Conservation (phyloP, 139 green algal genomes). For the Coccomyxa sp. region DNA sequence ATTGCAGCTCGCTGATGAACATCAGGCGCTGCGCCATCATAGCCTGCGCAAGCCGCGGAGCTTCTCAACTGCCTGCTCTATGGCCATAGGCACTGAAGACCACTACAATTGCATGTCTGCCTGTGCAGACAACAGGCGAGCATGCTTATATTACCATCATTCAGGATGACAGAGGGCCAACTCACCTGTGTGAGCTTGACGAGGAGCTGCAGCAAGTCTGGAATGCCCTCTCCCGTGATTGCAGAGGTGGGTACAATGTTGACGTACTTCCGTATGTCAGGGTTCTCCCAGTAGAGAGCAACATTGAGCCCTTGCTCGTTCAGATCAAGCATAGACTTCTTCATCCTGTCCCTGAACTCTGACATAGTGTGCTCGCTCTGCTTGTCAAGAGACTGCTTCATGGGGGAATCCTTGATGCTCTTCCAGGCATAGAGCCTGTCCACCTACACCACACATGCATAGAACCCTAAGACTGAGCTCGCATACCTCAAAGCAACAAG, state of each 20-base stretch:
- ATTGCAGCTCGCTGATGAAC: slow-evolving; percentile 83
- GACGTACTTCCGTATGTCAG: slow-evolving; percentile 81
- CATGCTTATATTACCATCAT: too few relatives aligned
- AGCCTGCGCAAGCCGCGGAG: slow-evolving; percentile 37
- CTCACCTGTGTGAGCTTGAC: slow-evolving; percentile 88
- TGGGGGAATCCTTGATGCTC: slow-evolving; percentile 59
- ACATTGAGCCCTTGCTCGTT: slow-evolving; percentile 92
- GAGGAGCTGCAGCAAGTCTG: slow-evolving; percentile 89
- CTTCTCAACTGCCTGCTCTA: background rate
- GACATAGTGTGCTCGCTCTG: slow-evolving; percentile 63
- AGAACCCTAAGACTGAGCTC: background rate
- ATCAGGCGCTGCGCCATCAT: slow-evolving; percentile 92
- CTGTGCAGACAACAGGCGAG: background rate
- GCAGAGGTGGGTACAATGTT: slow-evolving; percentile 95
- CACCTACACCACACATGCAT: slow-evolving; percentile 46
- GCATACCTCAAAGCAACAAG: background rate
- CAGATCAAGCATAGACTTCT: slow-evolving; percentile 38
- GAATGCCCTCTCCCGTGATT: slow-evolving; percentile 87
- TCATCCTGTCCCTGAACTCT: slow-evolving; percentile 69
- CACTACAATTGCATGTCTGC: background rate
- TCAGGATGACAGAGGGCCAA: background rate
- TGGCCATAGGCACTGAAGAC: background rate
- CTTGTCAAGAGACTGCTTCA: slow-evolving; percentile 66
- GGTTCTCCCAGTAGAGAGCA: slow-evolving; percentile 96
- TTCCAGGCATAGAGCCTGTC: slow-evolving; percentile 96